Base-by-base conservation (phyloP, 441 rosid species). In the Pelargonium myrrhifolium region DNA sequence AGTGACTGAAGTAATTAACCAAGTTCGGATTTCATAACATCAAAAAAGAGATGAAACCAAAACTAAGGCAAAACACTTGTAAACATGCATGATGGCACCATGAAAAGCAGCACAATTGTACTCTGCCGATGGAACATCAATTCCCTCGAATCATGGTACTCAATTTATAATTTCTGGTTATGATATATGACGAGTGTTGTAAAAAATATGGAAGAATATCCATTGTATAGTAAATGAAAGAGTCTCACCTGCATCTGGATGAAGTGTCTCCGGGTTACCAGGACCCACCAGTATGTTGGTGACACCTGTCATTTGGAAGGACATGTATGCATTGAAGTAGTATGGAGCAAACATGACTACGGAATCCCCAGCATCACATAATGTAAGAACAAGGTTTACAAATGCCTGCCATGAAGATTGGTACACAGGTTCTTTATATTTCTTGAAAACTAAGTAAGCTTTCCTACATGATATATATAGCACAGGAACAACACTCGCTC, bases 251-350 rank as follows among this genome's bases (percentile, higher is more conserved):
- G 95, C 95, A 78, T 95, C 98, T 2, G 99, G 99, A 77, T 90
- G 69, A 77, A 90, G 96, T 6, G 89, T 95, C 64, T 78, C 64
- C 0, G 90, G 83, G 70, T 75, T 58, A 70, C 87, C 81, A 81
- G 98, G 95, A 71, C 97, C 97, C 61, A 95, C 95, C 60, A 89
- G 53, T 64, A 95, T 95, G 65, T 92, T 69, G 70, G 97, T 92
- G 77, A 95, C 72, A 2, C 97, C 98, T 3, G 98, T 95, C 98
- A 95, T 95, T 83, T 95, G 99, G 86, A 95, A 92, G 64, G 97
- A 85, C 98, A 90, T 95, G 79, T 92, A 95, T 47, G 99, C 80
- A 68, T 95, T 95, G 86, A 95, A 95, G 84, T 95, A 95, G 79
- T 92, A 95, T 10, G 99, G 99, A 67, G 93, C 87, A 84, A 95